Base-by-base conservation (phyloP, 805 yeast genomes). In the Candida vaughaniae region DNA sequence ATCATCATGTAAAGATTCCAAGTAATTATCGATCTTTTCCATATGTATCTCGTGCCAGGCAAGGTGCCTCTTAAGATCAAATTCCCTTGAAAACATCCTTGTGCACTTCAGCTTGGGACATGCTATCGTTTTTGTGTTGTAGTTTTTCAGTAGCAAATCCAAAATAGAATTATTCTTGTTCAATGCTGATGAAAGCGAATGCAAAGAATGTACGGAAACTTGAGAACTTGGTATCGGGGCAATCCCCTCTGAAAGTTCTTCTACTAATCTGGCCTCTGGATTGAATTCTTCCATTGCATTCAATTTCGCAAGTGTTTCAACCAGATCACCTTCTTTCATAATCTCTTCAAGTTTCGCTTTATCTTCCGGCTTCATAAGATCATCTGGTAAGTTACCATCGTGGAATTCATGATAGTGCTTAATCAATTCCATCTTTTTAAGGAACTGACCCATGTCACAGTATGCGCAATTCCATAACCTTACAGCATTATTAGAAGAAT, bases 391-490 rank as follows among this genome's bases (percentile, higher is more conserved):
- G 33, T 62, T 59, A 1, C 60, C 59, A 45, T 62, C 78, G 38
- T 76, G 82, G n/a, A 53, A 59, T n/a, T 51, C 45, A 29, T 66
- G 58, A 52, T 78, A 78, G 58, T 87, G 96, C 1, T 58, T 57
- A 0, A 77, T 49, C 18, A 85, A 62, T 30, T 75, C 82, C 9
- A 67, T 68, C 41, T 82, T 82, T 44, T 77, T 78, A 4, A 71
- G 69, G 49, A 77, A 83, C 20, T 70, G 62, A 1, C 63, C 62
- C 26, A 53, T 47, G 6, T 62, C 55, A 57, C 90, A 82, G 35
- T 65, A 64, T 1, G 59, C 55, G 60, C 95, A 87, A 39, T 73
- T 73, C 91, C 95, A 85, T 26, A 78, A 60, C 44, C 72, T 77
- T n/a, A 71, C 60, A 9, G 67, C 71, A 12, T 67, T 64, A 2